These are phyloP conservation scores for Ilex paraguariensis DNA, from an alignment of 305 asterid species.

Conservation along the genomic window DNA sequence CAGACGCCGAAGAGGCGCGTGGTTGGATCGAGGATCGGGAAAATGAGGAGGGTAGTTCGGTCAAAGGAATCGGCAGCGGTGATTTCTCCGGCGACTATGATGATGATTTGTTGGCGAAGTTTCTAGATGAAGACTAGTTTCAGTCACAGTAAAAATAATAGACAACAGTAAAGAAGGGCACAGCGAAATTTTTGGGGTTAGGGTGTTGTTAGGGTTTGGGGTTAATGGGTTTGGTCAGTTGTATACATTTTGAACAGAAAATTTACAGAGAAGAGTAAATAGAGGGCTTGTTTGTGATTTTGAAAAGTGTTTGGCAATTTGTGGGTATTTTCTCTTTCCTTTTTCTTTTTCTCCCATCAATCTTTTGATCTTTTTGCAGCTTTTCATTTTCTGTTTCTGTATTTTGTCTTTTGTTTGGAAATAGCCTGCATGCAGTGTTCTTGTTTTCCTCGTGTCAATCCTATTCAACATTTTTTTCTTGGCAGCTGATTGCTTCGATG, in stretches of 20 bases:
- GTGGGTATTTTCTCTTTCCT: not conserved
- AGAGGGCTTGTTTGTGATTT: too few relatives aligned
- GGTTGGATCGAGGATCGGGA: conserved; percentile 21
- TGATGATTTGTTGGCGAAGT: conserved; percentile 34
- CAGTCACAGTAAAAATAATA: conserved; percentile 9
- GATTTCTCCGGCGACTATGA: conserved; percentile 18
- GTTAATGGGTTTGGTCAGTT: not conserved
- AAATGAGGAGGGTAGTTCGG: conserved; percentile 18
- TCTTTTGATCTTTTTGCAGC: too few relatives aligned
- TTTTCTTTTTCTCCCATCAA: not conserved
- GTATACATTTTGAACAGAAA: too few relatives aligned
- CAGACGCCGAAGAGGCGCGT: conserved; percentile 23
- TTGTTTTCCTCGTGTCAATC: too few relatives aligned
- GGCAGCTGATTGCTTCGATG: too few relatives aligned
- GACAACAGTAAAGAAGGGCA: not conserved
- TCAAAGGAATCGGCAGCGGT: conserved; percentile 15
- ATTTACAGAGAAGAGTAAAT: not conserved
- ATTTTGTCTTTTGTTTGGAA: too few relatives aligned
- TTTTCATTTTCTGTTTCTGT: too few relatives aligned
- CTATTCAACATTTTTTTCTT: too few relatives aligned
- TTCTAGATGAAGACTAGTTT: conserved; percentile 30
- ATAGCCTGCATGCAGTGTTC: too few relatives aligned
- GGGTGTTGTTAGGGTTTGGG: conserved; percentile 13
- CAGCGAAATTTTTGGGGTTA: conserved; percentile 9
- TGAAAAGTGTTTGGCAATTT: too few relatives aligned